Evolutionary conservation across 1,139 yeast species (phyloP).

Genomic region (Debaryomyces robertsiae): DNA sequence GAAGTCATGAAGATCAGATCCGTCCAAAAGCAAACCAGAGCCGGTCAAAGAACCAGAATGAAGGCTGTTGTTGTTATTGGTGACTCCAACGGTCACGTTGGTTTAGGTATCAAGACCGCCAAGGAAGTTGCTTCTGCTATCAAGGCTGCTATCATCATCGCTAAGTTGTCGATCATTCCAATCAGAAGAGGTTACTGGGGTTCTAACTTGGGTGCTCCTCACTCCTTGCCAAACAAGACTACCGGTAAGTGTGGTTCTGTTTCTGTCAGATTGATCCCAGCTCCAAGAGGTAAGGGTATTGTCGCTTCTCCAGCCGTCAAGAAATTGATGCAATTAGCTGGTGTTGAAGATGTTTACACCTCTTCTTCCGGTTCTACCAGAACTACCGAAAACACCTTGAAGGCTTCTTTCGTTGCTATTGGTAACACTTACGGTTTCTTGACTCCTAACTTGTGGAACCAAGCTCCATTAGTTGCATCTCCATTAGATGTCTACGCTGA

Average conservation of each 20-base stretch:
- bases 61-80: conserved; percentile 99
- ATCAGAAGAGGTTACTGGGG: conserved; percentile 99
- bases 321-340: conserved; percentile 98
- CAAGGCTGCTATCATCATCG: conserved; percentile 99
- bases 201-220: conserved; percentile 99
- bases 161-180: conserved; percentile 98
- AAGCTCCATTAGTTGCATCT: conserved; percentile 79
- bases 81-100: conserved; percentile 99
- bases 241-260: conserved; percentile 99
- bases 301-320: conserved; percentile 99
- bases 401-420: conserved; percentile 99
- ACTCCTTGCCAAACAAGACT: conserved; percentile 96
- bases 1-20: conserved; percentile 99
- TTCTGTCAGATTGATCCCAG: conserved; percentile 97
- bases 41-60: conserved; percentile 99
- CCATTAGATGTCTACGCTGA: conserved; percentile 95
- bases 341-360: conserved; percentile 99
- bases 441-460: conserved; percentile 99
- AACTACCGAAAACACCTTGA: conserved; percentile 99
- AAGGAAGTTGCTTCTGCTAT: conserved; percentile 99
- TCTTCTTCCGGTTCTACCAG: conserved; percentile 99
- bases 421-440: conserved; percentile 99
- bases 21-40: conserved; percentile 99
- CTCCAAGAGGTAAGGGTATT: conserved; percentile 99
- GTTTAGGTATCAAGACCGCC: conserved; percentile 99